phyloP scores from a whole-genome alignment of 2,329 filamentous ascomycete genomes.

The Cladosporium sp. region DNA sequence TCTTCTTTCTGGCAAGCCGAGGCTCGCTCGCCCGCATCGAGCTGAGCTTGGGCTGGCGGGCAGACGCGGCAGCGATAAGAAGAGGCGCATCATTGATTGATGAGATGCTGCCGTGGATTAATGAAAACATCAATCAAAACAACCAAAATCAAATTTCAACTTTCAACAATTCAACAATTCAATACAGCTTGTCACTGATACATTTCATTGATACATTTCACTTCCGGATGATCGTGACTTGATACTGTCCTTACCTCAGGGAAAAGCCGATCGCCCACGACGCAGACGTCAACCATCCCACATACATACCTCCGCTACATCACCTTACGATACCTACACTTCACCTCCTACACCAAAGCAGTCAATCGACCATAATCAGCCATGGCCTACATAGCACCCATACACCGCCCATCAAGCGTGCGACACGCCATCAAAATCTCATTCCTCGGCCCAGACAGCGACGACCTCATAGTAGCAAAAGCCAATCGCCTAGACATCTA shows the following conservation, averaged over 20 bases:
- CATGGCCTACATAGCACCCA: slow-evolving; percentile 94
- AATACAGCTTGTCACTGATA: no score
- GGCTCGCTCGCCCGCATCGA: no score
- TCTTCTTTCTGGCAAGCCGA: neutral
- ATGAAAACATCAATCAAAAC: no score
- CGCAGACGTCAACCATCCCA: slow-evolving; percentile 10
- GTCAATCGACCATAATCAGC: slow-evolving; percentile 10
- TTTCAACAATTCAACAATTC: no score
- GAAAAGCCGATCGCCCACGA: neutral
- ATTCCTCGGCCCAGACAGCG: slow-evolving; percentile 67
- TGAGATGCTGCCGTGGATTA: neutral
- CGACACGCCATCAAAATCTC: slow-evolving; percentile 79
- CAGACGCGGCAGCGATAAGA: neutral
- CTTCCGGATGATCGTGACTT: no score
- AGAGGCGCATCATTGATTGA: neutral
- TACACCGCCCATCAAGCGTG: slow-evolving; percentile 87
- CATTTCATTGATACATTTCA: no score
- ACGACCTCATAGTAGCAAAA: slow-evolving; percentile 82
- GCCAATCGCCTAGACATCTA: slow-evolving; percentile 84
- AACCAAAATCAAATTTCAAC: no score
- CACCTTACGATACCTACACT: neutral
- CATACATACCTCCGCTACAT: neutral
- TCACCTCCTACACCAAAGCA: slow-evolving; percentile 6
- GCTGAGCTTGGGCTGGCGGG: neutral
- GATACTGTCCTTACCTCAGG: no score